Evolutionary conservation across 257 asterid species (phyloP).

Genomic region (Craterostigma plantagineum): DNA sequence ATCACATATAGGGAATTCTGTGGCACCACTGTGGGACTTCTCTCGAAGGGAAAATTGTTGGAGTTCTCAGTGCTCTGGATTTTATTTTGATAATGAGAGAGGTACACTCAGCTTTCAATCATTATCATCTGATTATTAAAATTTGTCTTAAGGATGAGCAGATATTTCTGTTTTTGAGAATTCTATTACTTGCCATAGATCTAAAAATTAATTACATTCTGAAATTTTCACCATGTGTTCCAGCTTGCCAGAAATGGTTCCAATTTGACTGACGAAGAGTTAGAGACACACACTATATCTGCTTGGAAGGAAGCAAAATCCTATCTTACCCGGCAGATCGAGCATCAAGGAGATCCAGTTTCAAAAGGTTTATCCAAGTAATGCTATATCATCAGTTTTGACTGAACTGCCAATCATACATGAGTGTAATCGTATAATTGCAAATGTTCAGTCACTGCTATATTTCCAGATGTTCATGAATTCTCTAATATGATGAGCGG

Average conservation of each 20-base stretch:
- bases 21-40: conserved; percentile 85
- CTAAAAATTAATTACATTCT: neutral
- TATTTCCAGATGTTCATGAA: too few relatives aligned
- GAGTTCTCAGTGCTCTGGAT: conserved; percentile 79
- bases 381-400: conserved; percentile 13
- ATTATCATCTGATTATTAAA: neutral
- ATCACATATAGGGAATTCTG: conserved; percentile 39
- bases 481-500: too few relatives aligned
- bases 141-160: too few relatives aligned
- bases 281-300: conserved; percentile 68
- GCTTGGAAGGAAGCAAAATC: conserved; percentile 74
- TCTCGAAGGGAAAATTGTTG: conserved; percentile 56
- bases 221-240: neutral
- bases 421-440: neutral
- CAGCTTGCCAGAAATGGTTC: conserved; percentile 72
- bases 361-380: conserved; percentile 58
- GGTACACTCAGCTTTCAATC: conserved; percentile 21
- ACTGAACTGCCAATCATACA: neutral
- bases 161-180: neutral
- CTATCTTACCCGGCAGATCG: conserved; percentile 30
- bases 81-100: conserved; percentile 82
- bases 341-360: conserved; percentile 24
- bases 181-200: too few relatives aligned
- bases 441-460: too few relatives aligned
- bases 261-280: conserved; percentile 76